Base-by-base conservation (phyloP, 176 grass and related monocot genomes). In the Otatea glauca region DNA sequence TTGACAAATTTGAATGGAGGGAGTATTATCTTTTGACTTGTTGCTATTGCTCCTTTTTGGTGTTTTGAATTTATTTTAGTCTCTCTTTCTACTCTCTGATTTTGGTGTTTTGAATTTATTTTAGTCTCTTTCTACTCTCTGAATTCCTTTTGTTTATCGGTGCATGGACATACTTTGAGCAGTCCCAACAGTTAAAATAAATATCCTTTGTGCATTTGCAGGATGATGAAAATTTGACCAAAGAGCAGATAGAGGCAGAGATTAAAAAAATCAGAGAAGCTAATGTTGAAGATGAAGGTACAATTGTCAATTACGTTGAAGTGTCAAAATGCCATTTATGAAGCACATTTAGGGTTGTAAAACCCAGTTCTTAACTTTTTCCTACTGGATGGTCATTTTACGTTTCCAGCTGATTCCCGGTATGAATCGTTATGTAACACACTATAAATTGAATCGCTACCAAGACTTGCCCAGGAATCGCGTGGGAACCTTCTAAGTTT, bases 231-330 rank as follows among this genome's bases (percentile, higher is more conserved):
- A 78, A 86, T 81, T 83, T 98, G 83, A 92, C 89, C 43, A 95
- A 86, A 88, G 96, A 98, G 78, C 96, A 98, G 88, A 98, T 98
- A 65, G 93, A 98, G 70, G 91, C 89, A 74, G 93, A 98, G 54
- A 93, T 95, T 69, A 98, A 90, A 75, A 95, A 87, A 87, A 95
- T 98, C 53, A 98, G 92, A 91, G 91, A 95, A 85, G 86, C 93
- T 84, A 93, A 95, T 88, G 93, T 91, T 77, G 96, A 98, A 42
- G 95, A 98, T 90, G 89, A 98, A 95, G 96, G 96, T 94, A 82
- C 35, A 42, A 10, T 21, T 90, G 77, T 38, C 18, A 45, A 75
- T 32, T 66, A 66, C 21, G 43, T 55, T 56, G n/a, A 38, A 63
- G 61, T 88, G 55, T 73, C 59, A 25, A 55, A 29, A n/a, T 83